A percentile compares a stretch with the other conserved stretches of the same genome.
Conservation (phyloP, 345 rosid genomes). For the Moricandia arvensis region DNA sequence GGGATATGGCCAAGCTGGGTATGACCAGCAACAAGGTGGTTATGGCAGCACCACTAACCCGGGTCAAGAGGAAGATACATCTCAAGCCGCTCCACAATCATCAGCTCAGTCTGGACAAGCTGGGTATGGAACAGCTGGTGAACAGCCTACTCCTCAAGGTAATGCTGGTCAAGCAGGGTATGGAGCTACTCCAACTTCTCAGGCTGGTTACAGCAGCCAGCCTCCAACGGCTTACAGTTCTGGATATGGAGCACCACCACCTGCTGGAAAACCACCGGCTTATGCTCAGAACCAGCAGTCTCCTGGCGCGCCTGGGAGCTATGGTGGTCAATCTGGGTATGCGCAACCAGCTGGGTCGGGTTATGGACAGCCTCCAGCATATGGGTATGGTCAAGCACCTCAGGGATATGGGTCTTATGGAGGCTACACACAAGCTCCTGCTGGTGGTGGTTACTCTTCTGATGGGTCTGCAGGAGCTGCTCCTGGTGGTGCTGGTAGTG, state of each 20-base stretch:
- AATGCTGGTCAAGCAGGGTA: slow-evolving; percentile 57
- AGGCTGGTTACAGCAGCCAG: slow-evolving; percentile 70
- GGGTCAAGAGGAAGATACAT: slow-evolving; percentile 71
- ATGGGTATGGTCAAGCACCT: slow-evolving; percentile 68
- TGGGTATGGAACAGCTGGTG: slow-evolving; percentile 53
- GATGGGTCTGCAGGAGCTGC: slow-evolving; percentile 47
- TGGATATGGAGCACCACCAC: slow-evolving; percentile 74
- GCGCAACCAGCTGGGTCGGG: slow-evolving; percentile 59
- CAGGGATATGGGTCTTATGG: slow-evolving; percentile 52
- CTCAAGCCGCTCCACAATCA: slow-evolving; percentile 55
- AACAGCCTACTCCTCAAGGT: slow-evolving; percentile 61
- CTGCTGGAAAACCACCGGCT: slow-evolving; percentile 50
- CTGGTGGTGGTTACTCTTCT: slow-evolving; percentile 54
- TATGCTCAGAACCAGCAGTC: slow-evolving; percentile 90
- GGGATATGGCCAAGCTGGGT: slow-evolving; percentile 76
- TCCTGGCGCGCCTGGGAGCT: slow-evolving; percentile 71
- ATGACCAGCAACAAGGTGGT: slow-evolving; percentile 78
- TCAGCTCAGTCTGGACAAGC: slow-evolving; percentile 58
- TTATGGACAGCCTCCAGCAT: slow-evolving; percentile 48
- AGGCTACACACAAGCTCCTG: slow-evolving; percentile 36
- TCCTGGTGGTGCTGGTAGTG: slow-evolving; percentile 16
- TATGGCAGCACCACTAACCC: slow-evolving; percentile 62
- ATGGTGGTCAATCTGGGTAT: slow-evolving; percentile 63
- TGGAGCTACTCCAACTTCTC: slow-evolving; percentile 70
- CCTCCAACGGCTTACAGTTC: slow-evolving; percentile 63